Percentiles rank a stretch among this genome's conserved stretches.
Evolutionary conservation across 2,329 filamentous ascomycete genomes (phyloP).

Genomic region (Bretziella fagacearum): DNA sequence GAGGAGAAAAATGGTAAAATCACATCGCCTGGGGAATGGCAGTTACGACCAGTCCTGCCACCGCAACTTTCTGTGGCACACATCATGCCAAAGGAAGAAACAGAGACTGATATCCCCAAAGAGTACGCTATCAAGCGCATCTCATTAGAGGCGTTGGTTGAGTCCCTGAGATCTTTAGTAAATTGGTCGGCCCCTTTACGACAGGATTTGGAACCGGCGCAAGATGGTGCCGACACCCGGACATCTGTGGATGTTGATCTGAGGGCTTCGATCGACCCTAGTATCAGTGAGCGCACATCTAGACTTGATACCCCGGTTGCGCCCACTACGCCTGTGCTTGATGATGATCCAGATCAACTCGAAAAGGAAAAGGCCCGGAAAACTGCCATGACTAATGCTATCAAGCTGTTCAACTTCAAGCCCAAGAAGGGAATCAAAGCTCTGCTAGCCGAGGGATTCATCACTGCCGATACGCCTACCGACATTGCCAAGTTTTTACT

Average conservation of each 20-base stretch:
- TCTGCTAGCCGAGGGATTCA: slow-evolving; percentile 72
- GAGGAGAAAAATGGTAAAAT: slow-evolving; percentile 57
- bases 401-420: slow-evolving; percentile 93
- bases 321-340: slow-evolving; percentile 51
- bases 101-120: slow-evolving; percentile 57
- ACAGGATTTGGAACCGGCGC: slow-evolving; percentile 32
- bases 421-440: slow-evolving; percentile 84
- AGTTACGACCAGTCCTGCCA: slow-evolving; percentile 67
- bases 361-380: slow-evolving; percentile 90
- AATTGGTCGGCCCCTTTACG: slow-evolving; percentile 63
- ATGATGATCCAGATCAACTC: slow-evolving; percentile 87
- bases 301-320: slow-evolving; percentile 31
- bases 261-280: slow-evolving; percentile 52
- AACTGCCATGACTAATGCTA: slow-evolving; percentile 75
- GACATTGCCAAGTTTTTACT: slow-evolving; percentile 76
- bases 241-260: slow-evolving; percentile 29
- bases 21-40: slow-evolving; percentile 57
- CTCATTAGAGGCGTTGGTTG: slow-evolving; percentile 73
- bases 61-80: slow-evolving; percentile 70
- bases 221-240: slow-evolving; percentile 23
- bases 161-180: slow-evolving; percentile 74
- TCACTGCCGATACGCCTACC: slow-evolving; percentile 56
- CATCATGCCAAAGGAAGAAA: slow-evolving; percentile 42
- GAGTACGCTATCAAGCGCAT: slow-evolving; percentile 87
- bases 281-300: slow-evolving; percentile 39